These are phyloP conservation scores for Globisporangium polare DNA, from an alignment of 352 stramenopile genomes.

Conservation along the genomic window DNA sequence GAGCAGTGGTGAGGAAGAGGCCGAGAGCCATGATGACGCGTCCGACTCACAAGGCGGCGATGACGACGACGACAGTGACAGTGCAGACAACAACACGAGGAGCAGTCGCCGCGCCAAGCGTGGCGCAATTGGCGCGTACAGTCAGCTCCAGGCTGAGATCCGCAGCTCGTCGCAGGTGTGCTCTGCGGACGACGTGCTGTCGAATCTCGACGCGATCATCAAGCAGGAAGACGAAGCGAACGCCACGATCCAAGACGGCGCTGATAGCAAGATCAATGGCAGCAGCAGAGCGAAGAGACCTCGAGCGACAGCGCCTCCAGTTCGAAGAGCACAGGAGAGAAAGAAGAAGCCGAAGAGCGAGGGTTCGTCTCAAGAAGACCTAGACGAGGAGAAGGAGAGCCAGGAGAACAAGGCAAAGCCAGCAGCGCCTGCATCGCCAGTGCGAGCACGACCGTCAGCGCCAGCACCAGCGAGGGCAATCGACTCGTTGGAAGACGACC, in stretches of 20 bases:
- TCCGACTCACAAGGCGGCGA: conserved; percentile 10
- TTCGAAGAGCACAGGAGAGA: background rate
- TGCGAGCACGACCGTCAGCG: background rate
- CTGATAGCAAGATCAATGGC: background rate
- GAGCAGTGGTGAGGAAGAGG: conserved; percentile 4
- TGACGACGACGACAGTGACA: conserved; percentile 7
- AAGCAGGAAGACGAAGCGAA: conserved; percentile 29
- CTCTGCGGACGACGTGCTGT: conserved; percentile 36
- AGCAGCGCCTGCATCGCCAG: background rate
- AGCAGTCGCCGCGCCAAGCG: conserved; percentile 9
- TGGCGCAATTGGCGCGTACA: conserved; percentile 33
- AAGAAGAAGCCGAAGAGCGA: conserved; percentile 11
- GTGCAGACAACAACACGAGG: conserved; percentile 5
- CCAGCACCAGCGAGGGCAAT: conserved; percentile 3
- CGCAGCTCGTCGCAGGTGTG: conserved; percentile 30
- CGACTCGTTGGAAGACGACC: conserved; percentile 50
- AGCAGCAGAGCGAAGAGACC: conserved; percentile 2
- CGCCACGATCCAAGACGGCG: background rate
- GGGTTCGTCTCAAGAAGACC: background rate
- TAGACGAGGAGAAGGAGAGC: background rate
- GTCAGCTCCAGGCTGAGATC: conserved; percentile 23
- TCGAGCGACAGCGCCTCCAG: background rate
- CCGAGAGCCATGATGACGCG: conserved; percentile 18
- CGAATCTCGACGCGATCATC: conserved; percentile 43
- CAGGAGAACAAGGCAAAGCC: background rate